Base-by-base conservation (phyloP, 257 asterid genomes). In the Rhazya stricta region DNA sequence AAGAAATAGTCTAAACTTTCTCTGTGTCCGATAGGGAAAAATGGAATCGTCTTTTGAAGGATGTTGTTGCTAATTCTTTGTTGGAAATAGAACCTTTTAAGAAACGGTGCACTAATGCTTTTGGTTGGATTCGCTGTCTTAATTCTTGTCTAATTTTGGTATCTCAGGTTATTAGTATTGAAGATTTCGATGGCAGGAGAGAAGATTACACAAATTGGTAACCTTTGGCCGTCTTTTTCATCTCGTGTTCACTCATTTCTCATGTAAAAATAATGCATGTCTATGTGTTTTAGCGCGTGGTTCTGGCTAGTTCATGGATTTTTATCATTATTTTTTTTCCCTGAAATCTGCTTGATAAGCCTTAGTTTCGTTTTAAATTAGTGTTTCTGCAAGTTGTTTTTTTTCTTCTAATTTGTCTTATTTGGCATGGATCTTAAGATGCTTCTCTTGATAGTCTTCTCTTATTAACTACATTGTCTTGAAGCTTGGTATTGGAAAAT, bases 201-300 rank as follows among this genome's bases (percentile, higher is more conserved):
- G 84, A 90, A 90, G 88, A 84, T 83, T 65, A 76, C 70, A 19
- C 86, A 85, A 73, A 86, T 86, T 67, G 29, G 96, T 90, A 88
- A n/a, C 77, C 73, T 77, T 74, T 76, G 53, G 27, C 57, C 45
- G 3, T n/a, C 6, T 6, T 23, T 54, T 42, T 72, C 32, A 2
- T 25, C 16, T 5, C 32, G 19, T 5, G 43, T 65, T 5, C 23
- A 30, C 37, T 48, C 15, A 21, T 34, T 36, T 21, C 5, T 46
- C 36, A 12, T 18, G 16, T 65, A 9, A 48, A 19, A 21, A 41
- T 5, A n/a, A 37, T 50, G 1, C 3, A 1, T 32, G 70, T 39
- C 46, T 68, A n/a, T 23, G 36, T 69, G 12, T 8, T 39, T n/a
- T 51, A 23, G 3, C 0, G 15, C 10, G 54, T 32, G 29, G 54